A percentile compares a stretch with the other conserved stretches of the same genome.
These are phyloP conservation scores for Thalassiosira ordinaria DNA, from an alignment of 352 stramenopile species.

Conservation along the genomic window DNA sequence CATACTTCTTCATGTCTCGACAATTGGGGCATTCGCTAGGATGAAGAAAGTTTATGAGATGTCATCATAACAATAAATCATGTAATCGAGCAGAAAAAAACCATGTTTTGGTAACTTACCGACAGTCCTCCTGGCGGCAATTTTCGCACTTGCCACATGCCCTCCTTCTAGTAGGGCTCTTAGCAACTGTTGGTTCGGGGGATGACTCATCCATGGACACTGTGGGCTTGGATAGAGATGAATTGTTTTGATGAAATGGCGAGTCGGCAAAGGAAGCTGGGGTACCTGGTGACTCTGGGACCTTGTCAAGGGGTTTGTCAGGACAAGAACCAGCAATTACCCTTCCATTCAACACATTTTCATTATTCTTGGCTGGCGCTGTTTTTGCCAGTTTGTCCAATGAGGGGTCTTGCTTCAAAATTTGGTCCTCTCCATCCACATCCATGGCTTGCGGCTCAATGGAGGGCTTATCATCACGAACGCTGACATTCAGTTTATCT, in stretches of 20 bases:
- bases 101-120: too few species aligned
- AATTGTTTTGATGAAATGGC: background rate
- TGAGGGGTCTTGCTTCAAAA: background rate
- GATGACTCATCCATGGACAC: background rate
- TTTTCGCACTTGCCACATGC: conserved; percentile 31
- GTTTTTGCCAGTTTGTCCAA: background rate
- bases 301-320: background rate
- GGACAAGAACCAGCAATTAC: background rate
- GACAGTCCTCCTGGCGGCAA: conserved; percentile 34
- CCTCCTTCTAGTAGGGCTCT: background rate
- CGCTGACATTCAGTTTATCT: background rate
- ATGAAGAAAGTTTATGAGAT: too few species aligned
- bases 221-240: background rate
- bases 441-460: background rate
- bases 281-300: background rate
- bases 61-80: too few species aligned
- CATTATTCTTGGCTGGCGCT: background rate
- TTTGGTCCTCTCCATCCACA: too few species aligned
- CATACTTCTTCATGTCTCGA: conserved; percentile 47
- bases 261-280: too few species aligned
- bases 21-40: conserved; percentile 25
- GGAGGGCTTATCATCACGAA: background rate
- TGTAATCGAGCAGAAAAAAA: too few species aligned
- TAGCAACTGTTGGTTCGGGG: background rate
- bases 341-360: background rate